Percentiles rank a stretch among this genome's conserved stretches.
Conservation (phyloP, 768 basidiomycete species). For the Mrakia gelida region DNA sequence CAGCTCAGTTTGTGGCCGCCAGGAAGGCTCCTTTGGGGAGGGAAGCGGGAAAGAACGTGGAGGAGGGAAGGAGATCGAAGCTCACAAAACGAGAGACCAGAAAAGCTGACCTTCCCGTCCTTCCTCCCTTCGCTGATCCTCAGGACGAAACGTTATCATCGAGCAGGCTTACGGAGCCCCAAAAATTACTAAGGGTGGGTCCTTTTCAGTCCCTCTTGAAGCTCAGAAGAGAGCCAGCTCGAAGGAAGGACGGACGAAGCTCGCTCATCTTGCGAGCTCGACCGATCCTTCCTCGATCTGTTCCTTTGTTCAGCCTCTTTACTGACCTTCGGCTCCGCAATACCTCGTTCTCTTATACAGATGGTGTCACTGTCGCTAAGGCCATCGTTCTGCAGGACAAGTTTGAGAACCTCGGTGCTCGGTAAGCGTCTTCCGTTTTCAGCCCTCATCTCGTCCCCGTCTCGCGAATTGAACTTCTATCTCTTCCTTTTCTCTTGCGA, state of each 20-base stretch:
- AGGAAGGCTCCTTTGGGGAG: neutral
- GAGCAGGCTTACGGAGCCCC: conserved; percentile 59
- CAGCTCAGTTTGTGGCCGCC: neutral
- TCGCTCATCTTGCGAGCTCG: conserved; percentile 8
- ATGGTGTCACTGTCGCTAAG: conserved; percentile 98
- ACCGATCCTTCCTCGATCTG: neutral
- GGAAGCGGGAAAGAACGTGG: neutral
- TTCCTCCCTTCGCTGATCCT: neutral
- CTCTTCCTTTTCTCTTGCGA: neutral
- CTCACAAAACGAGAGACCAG: neutral
- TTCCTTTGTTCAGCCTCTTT: neutral
- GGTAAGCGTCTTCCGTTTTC: conserved; percentile 54
- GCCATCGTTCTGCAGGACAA: conserved; percentile 91
- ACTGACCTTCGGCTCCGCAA: neutral
- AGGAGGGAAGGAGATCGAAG: conserved; percentile 3
- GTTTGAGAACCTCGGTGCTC: conserved; percentile 97
- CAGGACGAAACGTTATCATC: conserved; percentile 96
- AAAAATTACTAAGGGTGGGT: conserved; percentile 90
- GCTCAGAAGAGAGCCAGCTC: neutral
- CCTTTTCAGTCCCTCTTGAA: neutral
- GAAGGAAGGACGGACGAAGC: neutral
- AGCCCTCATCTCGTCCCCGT: neutral
- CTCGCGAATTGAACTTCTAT: neutral
- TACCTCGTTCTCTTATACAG: conserved; percentile 47
- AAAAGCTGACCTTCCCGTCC: neutral